These are phyloP conservation scores for Larix kaempferi DNA, from an alignment of 75 land plant genomes.

Conservation along the genomic window DNA sequence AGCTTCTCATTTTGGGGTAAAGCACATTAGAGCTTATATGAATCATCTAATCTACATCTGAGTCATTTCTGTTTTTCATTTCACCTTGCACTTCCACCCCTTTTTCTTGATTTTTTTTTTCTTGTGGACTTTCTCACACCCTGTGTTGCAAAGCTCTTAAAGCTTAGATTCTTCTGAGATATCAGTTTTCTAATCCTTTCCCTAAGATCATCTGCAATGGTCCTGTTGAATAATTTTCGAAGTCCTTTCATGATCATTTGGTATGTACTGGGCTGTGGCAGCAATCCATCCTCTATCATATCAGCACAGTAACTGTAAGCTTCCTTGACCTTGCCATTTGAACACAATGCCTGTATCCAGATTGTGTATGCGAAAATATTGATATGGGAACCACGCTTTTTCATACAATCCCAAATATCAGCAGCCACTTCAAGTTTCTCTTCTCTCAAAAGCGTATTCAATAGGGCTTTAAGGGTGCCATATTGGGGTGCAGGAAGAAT, in stretches of 20 bases:
- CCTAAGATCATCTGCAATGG: slow-evolving; percentile 60
- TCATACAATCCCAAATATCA: slow-evolving; percentile 56
- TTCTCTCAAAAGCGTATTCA: slow-evolving; percentile 48
- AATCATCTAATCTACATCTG: not conserved
- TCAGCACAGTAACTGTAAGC: slow-evolving; percentile 62
- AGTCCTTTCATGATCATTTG: slow-evolving; percentile 69
- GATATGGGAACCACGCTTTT: slow-evolving; percentile 38
- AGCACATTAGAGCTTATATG: not conserved
- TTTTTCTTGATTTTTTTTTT: slow-evolving; percentile 24
- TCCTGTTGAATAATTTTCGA: slow-evolving; percentile 50
- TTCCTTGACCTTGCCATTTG: slow-evolving; percentile 58
- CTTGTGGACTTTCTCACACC: slow-evolving; percentile 38
- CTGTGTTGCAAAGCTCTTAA: slow-evolving; percentile 59
- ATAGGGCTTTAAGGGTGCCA: slow-evolving; percentile 50
- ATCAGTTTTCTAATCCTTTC: slow-evolving; percentile 68
- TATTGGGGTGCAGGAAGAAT: slow-evolving; percentile 52
- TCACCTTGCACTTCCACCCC: slow-evolving; percentile 16
- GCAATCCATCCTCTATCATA: slow-evolving; percentile 59
- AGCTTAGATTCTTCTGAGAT: slow-evolving; percentile 44
- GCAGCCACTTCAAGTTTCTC: slow-evolving; percentile 57
- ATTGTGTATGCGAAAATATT: slow-evolving; percentile 71
- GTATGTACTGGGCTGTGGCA: slow-evolving; percentile 71
- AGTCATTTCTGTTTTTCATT: not conserved
- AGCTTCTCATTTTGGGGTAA: not conserved
- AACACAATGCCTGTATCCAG: slow-evolving; percentile 71